Evolutionary conservation across 257 asterid genomes (phyloP).

Genomic region (Nicotiana benthamiana): DNA sequence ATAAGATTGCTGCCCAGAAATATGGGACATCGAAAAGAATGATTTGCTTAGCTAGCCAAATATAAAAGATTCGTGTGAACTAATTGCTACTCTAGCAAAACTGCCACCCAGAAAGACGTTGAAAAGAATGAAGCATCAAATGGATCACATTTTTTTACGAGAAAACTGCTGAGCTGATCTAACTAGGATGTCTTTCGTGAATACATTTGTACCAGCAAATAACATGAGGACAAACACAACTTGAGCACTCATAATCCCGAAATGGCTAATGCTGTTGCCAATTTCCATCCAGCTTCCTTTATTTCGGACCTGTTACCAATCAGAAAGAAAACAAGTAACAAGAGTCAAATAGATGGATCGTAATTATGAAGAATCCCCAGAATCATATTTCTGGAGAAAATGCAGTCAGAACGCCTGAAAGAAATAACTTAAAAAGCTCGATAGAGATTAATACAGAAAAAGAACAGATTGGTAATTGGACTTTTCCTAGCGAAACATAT

Average conservation of each 20-base stretch:
- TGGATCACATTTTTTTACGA: conserved; percentile 49
- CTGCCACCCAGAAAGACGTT: neutral
- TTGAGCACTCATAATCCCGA: conserved; percentile 96
- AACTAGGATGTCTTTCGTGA: conserved; percentile 67
- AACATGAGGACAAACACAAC: conserved; percentile 89
- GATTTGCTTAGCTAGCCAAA: neutral
- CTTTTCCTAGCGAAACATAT: neutral
- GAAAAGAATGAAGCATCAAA: neutral
- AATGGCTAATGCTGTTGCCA: conserved; percentile 97
- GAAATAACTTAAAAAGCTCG: neutral
- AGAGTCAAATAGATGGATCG: neutral
- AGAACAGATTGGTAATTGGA: neutral
- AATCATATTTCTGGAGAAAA: neutral
- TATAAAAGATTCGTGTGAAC: neutral
- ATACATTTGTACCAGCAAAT: conserved; percentile 59
- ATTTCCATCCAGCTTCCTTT: conserved; percentile 99
- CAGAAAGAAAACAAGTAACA: conserved; percentile 9
- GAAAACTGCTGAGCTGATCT: conserved; percentile 40
- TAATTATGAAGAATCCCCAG: neutral
- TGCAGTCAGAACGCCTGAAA: neutral
- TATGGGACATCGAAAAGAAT: neutral
- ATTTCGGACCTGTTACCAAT: conserved; percentile 56
- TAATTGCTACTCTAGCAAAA: conserved; percentile 1
- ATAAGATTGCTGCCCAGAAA: neutral
- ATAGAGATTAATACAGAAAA: neutral